phyloP scores from a whole-genome alignment of 345 rosid species.

The Lepidium aucheri region DNA sequence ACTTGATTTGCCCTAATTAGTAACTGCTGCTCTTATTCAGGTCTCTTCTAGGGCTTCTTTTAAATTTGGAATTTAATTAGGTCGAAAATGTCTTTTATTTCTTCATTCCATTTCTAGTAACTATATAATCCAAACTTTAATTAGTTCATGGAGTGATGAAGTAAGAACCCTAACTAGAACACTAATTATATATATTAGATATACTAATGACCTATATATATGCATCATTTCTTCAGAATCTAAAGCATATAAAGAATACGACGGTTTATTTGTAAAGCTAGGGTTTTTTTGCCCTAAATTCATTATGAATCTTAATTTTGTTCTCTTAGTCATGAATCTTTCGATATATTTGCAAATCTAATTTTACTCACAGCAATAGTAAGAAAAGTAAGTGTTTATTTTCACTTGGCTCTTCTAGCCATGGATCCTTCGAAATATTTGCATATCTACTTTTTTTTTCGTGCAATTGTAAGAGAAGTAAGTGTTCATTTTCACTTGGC shows the following conservation, averaged over 20 bases:
- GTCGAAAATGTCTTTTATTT: background rate
- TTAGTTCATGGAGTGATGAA: background rate
- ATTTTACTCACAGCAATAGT: background rate
- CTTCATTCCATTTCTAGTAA: background rate
- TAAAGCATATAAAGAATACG: background rate
- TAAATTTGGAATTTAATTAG: background rate
- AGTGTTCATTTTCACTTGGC: background rate
- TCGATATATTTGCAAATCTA: background rate
- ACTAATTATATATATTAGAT: background rate
- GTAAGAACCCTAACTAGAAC: conserved; percentile 9
- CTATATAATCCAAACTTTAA: background rate
- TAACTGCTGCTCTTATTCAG: conserved; percentile 6
- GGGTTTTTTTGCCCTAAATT: background rate
- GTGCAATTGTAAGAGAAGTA: background rate
- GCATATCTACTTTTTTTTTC: background rate
- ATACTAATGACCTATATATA: background rate
- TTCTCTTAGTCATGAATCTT: background rate
- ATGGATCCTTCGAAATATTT: background rate
- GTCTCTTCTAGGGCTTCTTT: background rate
- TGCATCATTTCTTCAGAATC: background rate
- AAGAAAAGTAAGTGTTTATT: background rate
- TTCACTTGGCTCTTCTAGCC: background rate
- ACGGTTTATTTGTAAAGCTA: background rate
- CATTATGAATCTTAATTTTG: background rate
- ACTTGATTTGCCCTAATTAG: conserved; percentile 27